Evolutionary conservation across 108 stramenopile species (phyloP), one percentile per base, ranked within the genome.

Genomic region (Skeletonema potamos): DNA sequence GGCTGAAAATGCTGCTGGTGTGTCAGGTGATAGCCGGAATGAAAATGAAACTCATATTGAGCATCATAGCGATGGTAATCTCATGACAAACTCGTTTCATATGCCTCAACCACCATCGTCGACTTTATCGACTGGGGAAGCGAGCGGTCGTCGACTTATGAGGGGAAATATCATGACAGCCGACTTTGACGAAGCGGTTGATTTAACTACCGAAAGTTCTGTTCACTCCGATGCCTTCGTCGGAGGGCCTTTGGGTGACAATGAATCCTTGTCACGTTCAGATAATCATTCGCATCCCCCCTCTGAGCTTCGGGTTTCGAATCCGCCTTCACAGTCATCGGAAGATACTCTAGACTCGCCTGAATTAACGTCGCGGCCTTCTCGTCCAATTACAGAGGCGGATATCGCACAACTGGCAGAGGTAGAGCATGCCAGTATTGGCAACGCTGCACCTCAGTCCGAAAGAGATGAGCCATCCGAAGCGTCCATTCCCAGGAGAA

Each of bases 331-430:
- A 68, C 17, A 33, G 1, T 11, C 37, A 10, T 24, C 9, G 24
- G 28, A 36, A 13, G 43, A 64, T 51, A 51, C 20, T 51, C 8
- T 22, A 51, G 48, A 51, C 6, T 51, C 48, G 48, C 48, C 48
- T 22, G 48, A 51, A 20, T 51, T 51, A 20, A 51, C 48, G n/a
- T 51, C 48, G 22, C 48, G 20, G 1, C 48, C 48, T 22, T 51
- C 48, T 51, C 48, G 48, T 22, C 48, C 48, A 22, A 51, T 51
- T 51, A 92, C 88, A 39, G 86, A 89, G 74, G 82, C 76, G 11
- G 91, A 87, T 36, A 89, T 92, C 12, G 84, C 85, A 32, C 88
- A 89, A 62, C 71, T 92, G 63, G 84, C 61, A 11, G 88, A 87
- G 18, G 89, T 87, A 26, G 91, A 92, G 27, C 84, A 88, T 54